phyloP scores from a whole-genome alignment of 2,329 filamentous ascomycete genomes.

The Aspergillus persii region DNA sequence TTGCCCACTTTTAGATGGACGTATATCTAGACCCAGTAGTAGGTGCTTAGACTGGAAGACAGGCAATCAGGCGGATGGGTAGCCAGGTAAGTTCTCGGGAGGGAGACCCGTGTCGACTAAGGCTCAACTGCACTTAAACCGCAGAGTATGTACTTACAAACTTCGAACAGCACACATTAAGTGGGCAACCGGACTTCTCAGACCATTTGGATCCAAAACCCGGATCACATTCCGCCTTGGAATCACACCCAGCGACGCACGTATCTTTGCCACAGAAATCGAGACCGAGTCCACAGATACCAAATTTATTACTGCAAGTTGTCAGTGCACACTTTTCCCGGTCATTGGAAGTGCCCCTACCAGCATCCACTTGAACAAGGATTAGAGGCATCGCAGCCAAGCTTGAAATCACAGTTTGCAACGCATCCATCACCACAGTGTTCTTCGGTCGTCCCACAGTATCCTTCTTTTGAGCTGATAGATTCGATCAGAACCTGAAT shows the following conservation, averaged over 20 bases:
- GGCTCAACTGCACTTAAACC: background rate
- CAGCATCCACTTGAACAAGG: background rate
- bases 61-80: too few species aligned
- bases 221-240: slow-evolving; percentile 10
- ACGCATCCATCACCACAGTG: slow-evolving; percentile 3
- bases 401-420: background rate
- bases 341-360: background rate
- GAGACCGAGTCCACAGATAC: background rate
- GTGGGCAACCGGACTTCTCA: slow-evolving; percentile 16
- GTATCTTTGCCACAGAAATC: background rate
- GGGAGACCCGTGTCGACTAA: too few species aligned
- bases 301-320: background rate
- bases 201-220: slow-evolving; percentile 13
- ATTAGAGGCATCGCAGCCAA: background rate
- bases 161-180: slow-evolving; percentile 28
- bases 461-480: background rate
- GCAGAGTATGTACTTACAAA: slow-evolving; percentile 4
- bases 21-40: too few species aligned
- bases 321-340: background rate
- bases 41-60: too few species aligned
- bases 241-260: slow-evolving; percentile 9
- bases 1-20: background rate
- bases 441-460: background rate
- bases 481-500: too few species aligned
- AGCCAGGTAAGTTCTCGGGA: too few species aligned